These are phyloP conservation scores for Crepidotus sp. DNA, from an alignment of 1,284 basidiomycete species.

Conservation along the genomic window DNA sequence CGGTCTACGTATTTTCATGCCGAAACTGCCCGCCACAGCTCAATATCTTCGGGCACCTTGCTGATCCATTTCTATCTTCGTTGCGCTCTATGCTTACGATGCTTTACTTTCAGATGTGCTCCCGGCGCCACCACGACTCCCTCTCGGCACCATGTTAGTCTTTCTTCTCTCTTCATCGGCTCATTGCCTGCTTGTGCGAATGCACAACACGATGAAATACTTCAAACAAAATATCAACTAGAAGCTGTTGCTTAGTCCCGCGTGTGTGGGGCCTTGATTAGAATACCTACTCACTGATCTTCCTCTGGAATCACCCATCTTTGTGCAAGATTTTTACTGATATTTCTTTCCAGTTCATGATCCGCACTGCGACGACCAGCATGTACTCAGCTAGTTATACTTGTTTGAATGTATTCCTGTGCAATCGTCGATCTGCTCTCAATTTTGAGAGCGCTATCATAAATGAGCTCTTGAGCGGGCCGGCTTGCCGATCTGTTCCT, in stretches of 20 bases:
- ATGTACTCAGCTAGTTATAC: too few species aligned
- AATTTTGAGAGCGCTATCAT: too few species aligned
- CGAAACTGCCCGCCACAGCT: slow-evolving; percentile 89
- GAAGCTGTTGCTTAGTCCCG: slow-evolving; percentile 74
- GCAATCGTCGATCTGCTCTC: too few species aligned
- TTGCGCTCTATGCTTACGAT: too few species aligned
- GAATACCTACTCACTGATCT: slow-evolving; percentile 24
- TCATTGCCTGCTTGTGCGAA: not conserved
- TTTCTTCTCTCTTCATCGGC: not conserved
- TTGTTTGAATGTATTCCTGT: too few species aligned
- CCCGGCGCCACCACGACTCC: too few species aligned
- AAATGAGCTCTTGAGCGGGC: too few species aligned
- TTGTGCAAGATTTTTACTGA: not conserved
- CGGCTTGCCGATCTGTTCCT: too few species aligned
- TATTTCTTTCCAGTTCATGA: too few species aligned
- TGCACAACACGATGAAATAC: slow-evolving; percentile 28
- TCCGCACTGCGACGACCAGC: too few species aligned
- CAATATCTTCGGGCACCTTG: slow-evolving; percentile 60
- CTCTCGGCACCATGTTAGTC: not conserved
- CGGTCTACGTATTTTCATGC: slow-evolving; percentile 78
- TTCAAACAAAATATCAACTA: slow-evolving; percentile 58
- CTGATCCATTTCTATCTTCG: slow-evolving; percentile 37
- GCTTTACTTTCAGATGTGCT: too few species aligned
- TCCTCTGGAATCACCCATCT: not conserved
- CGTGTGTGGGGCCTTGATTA: slow-evolving; percentile 43